These are phyloP conservation scores for Trichophyton verrucosum DNA, from an alignment of 2,329 filamentous ascomycete species.

Conservation along the genomic window DNA sequence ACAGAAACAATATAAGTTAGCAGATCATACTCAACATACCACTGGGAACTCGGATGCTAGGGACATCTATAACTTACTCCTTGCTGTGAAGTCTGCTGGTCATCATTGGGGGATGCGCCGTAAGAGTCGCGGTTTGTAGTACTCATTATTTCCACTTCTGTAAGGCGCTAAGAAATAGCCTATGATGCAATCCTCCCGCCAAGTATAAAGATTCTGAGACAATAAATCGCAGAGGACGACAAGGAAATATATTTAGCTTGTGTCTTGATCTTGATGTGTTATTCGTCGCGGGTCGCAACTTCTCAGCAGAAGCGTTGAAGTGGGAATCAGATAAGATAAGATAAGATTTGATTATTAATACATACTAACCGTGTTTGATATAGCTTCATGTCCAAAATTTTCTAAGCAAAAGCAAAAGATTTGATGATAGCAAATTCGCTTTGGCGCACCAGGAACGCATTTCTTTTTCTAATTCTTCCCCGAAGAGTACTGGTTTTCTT, in stretches of 20 bases:
- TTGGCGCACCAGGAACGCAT: not conserved
- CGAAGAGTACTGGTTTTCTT: not conserved
- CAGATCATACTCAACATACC: not conserved
- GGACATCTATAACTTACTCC: not conserved
- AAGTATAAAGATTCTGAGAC: not conserved
- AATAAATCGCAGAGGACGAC: not conserved
- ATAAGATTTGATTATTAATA: not conserved
- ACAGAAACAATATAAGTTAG: not conserved
- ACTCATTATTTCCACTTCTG: not conserved
- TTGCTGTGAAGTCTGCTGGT: not conserved
- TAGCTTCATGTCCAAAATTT: constrained; percentile 9
- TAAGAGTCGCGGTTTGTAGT: not conserved
- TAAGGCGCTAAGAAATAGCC: not conserved
- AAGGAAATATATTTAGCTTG: not conserved
- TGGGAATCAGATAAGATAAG: constrained; percentile 7
- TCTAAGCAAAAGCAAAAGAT: not conserved
- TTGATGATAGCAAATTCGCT: not conserved
- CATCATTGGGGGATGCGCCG: not conserved
- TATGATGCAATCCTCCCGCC: not conserved
- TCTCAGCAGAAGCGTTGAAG: not conserved
- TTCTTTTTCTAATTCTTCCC: not conserved
- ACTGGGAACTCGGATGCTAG: not conserved
- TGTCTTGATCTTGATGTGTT: not conserved
- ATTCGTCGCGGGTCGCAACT: not conserved
- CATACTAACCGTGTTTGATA: not conserved